A percentile compares a stretch with the other conserved stretches of the same genome.
phyloP scores from a whole-genome alignment of 768 basidiomycete species.

The Austroboletus festivus region DNA sequence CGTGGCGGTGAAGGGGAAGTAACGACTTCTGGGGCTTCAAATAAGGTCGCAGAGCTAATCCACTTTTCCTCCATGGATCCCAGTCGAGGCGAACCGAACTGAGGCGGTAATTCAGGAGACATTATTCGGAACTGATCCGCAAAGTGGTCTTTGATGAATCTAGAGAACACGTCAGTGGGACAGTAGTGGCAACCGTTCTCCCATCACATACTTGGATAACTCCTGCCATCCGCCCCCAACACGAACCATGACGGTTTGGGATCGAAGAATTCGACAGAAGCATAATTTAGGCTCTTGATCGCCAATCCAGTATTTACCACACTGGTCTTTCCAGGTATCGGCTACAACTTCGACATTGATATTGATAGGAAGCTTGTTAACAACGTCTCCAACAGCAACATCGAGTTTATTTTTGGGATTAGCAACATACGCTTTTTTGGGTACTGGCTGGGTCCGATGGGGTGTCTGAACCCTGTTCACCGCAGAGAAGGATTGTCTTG shows the following conservation, averaged over 20 bases:
- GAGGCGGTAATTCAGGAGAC: slow-evolving; percentile 57
- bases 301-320: slow-evolving; percentile 96
- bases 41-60: slow-evolving; percentile 76
- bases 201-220: slow-evolving; percentile 69
- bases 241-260: slow-evolving; percentile 93
- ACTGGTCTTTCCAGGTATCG: slow-evolving; percentile 88
- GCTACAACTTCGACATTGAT: slow-evolving; percentile 80
- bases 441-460: slow-evolving; percentile 34
- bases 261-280: slow-evolving; percentile 87
- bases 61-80: slow-evolving; percentile 66
- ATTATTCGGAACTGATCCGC: slow-evolving; percentile 78
- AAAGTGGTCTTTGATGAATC: slow-evolving; percentile 85
- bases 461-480: slow-evolving; percentile 46
- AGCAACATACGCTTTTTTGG: slow-evolving; percentile 73
- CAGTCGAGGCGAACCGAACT: slow-evolving; percentile 37
- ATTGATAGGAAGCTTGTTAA: slow-evolving; percentile 82
- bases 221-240: slow-evolving; percentile 96
- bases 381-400: slow-evolving; percentile 87
- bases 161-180: slow-evolving; percentile 31
- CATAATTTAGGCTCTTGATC: slow-evolving; percentile 86
- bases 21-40: slow-evolving; percentile 49
- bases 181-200: neutral
- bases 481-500: slow-evolving; percentile 56
- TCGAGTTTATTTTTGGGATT: slow-evolving; percentile 91
- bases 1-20: slow-evolving; percentile 42